phyloP scores from a whole-genome alignment of 2,329 filamentous ascomycete species.

The Colletotrichum destructivum region DNA sequence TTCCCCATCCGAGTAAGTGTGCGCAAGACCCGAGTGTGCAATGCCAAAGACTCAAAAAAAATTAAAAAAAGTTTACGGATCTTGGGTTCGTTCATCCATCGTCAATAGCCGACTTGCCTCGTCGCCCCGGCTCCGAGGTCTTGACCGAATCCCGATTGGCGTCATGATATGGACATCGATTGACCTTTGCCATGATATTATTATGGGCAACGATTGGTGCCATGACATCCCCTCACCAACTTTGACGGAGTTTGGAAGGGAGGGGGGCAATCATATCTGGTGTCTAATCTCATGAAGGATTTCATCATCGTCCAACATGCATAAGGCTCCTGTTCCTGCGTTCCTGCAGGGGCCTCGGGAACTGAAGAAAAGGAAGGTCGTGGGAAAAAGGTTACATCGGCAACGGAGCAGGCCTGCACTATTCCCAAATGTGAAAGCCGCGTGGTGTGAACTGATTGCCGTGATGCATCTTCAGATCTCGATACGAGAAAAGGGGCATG shows the following conservation, averaged over 20 bases:
- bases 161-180: background rate
- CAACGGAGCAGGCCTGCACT: conserved; percentile 1
- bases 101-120: background rate
- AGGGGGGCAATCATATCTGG: background rate
- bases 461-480: background rate
- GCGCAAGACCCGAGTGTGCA: background rate
- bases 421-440: conserved; percentile 18
- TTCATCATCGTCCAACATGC: background rate
- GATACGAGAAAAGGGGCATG: conserved; percentile 18
- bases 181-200: too few relatives aligned
- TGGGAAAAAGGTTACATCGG: conserved; percentile 18
- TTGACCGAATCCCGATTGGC: background rate
- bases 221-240: too few relatives aligned
- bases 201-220: too few relatives aligned
- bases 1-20: background rate
- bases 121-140: background rate
- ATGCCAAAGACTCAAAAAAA: background rate
- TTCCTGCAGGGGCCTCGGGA: background rate
- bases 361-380: conserved; percentile 20
- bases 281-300: background rate
- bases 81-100: background rate
- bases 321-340: conserved; percentile 14
- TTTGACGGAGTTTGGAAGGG: too few relatives aligned
- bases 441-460: background rate
- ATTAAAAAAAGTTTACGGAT: too few relatives aligned